A percentile compares a stretch with the other conserved stretches of the same genome.
These are phyloP conservation scores for Echites panduratus DNA, from an alignment of 257 asterid species.

Conservation along the genomic window DNA sequence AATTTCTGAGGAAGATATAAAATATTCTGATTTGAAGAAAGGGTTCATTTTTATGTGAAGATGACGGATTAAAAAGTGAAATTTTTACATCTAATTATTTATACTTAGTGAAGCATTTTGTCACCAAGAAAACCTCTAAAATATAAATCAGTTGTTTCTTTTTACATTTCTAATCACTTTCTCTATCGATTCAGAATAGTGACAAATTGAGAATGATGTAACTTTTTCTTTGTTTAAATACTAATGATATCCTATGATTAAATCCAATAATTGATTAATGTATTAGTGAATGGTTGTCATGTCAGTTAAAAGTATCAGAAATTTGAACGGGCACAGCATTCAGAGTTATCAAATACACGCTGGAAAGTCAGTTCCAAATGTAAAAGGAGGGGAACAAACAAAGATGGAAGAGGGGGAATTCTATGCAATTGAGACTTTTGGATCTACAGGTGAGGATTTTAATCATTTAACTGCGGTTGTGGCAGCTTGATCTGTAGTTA, in stretches of 20 bases:
- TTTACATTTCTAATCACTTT: not conserved
- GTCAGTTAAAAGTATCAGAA: constrained; percentile 91
- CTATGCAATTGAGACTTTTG: constrained; percentile 96
- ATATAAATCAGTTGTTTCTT: not conserved
- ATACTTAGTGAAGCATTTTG: not conserved
- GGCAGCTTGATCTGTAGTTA: not conserved
- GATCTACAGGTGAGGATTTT: constrained; percentile 70
- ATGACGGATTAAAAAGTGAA: not conserved
- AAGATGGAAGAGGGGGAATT: constrained; percentile 99
- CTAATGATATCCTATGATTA: not conserved
- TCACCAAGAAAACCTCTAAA: not conserved
- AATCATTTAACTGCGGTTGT: not conserved
- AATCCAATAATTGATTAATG: not conserved
- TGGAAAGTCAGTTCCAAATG: constrained; percentile 97
- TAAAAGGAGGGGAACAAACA: constrained; percentile 96
- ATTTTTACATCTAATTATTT: not conserved
- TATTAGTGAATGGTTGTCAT: constrained; percentile 24
- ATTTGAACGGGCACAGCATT: constrained; percentile 92
- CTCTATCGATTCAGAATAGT: not conserved
- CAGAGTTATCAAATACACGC: constrained; percentile 95
- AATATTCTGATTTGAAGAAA: too few relatives aligned
- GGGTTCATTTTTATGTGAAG: not conserved
- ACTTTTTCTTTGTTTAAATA: too few relatives aligned
- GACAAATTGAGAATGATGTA: not conserved
- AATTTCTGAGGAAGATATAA: too few relatives aligned